These are phyloP conservation scores for Leucosporidium yakuticum DNA, from an alignment of 768 basidiomycete species.

Conservation along the genomic window DNA sequence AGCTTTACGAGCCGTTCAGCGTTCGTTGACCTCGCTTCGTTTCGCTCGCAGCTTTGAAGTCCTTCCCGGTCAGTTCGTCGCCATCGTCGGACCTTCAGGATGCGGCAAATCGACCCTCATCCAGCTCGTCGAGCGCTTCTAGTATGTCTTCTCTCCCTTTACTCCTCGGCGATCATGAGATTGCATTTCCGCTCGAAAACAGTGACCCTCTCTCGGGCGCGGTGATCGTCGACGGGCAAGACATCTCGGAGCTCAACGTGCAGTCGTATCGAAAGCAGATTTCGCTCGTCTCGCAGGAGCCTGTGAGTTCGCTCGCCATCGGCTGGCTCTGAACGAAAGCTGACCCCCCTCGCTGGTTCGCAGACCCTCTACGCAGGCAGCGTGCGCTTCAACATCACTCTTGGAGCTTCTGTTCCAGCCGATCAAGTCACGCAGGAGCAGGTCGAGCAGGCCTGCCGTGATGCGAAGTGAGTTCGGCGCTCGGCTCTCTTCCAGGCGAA, in stretches of 20 bases:
- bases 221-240: slow-evolving; percentile 46
- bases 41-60: slow-evolving; percentile 37
- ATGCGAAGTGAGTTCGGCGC: slow-evolving; percentile 39
- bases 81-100: slow-evolving; percentile 46
- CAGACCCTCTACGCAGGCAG: slow-evolving; percentile 48
- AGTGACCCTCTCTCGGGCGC: slow-evolving; percentile 44
- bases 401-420: slow-evolving; percentile 46
- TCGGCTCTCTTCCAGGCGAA: background rate
- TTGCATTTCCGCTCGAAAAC: slow-evolving; percentile 33
- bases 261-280: slow-evolving; percentile 45
- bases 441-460: slow-evolving; percentile 44
- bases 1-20: slow-evolving; percentile 40
- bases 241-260: slow-evolving; percentile 47
- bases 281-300: slow-evolving; percentile 49
- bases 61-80: slow-evolving; percentile 45
- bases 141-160: slow-evolving; percentile 10
- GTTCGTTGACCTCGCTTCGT: background rate
- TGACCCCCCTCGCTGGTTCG: too few relatives aligned
- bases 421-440: slow-evolving; percentile 49
- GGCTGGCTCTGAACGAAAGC: background rate
- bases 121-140: slow-evolving; percentile 43
- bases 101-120: slow-evolving; percentile 48
- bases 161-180: background rate
- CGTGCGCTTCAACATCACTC: slow-evolving; percentile 47
- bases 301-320: slow-evolving; percentile 22